Conservation (phyloP, 305 asterid species). For the Vinca major region DNA sequence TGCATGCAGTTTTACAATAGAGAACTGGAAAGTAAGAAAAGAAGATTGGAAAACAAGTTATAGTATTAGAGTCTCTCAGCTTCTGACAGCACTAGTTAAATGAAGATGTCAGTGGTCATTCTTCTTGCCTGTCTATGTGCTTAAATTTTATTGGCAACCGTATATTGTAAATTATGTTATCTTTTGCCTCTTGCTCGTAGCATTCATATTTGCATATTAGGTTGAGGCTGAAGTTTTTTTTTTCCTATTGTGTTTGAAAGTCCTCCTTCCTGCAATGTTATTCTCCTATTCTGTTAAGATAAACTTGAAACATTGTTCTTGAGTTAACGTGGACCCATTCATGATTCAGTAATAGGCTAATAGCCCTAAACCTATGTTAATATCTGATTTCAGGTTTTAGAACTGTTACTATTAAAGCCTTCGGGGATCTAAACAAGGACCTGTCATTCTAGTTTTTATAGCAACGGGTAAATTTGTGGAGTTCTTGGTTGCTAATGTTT, state of each 20-base stretch:
- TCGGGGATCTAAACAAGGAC: not conserved
- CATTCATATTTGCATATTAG: too few relatives aligned
- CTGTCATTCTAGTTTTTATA: too few relatives aligned
- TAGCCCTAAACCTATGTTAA: not conserved
- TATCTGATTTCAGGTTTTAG: not conserved
- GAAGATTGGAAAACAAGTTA: not conserved
- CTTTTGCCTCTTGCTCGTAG: not conserved
- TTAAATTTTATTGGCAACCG: not conserved
- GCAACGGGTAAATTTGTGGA: not conserved
- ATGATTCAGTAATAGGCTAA: not conserved
- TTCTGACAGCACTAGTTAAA: not conserved
- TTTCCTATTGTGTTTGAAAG: too few relatives aligned
- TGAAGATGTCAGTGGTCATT: not conserved
- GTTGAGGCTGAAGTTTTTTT: too few relatives aligned
- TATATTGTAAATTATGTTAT: not conserved
- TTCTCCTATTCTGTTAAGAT: not conserved
- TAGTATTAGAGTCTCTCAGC: not conserved
- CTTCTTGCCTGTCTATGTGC: not conserved
- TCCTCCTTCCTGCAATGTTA: not conserved
- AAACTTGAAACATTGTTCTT: too few relatives aligned
- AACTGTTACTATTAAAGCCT: not conserved
- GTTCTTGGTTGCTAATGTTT: not conserved
- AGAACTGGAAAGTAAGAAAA: not conserved
- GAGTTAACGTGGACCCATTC: not conserved
- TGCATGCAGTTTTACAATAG: not conserved